Percentiles rank a stretch among this genome's conserved stretches.
These are phyloP conservation scores for Sporothrix dimorphospora DNA, from an alignment of 2,329 filamentous ascomycete species.

Conservation along the genomic window DNA sequence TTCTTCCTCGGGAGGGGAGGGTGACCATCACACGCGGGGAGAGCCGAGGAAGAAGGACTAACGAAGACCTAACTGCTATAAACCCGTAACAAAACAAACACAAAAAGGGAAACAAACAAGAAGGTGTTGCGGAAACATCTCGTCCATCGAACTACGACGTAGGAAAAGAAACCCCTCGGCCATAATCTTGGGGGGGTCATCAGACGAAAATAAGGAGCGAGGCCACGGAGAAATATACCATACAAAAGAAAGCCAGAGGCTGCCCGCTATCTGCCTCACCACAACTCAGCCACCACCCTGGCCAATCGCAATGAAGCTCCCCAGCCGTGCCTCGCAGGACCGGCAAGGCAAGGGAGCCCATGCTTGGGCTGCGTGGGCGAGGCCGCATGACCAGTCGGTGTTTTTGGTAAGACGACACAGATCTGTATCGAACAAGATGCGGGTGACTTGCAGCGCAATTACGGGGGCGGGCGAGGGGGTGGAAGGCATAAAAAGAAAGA, in stretches of 20 bases:
- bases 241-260: background rate
- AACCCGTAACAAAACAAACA: background rate
- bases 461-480: background rate
- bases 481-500: background rate
- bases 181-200: background rate
- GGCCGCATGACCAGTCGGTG: background rate
- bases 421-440: conserved; percentile 9
- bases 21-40: background rate
- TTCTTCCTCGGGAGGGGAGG: background rate
- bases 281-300: background rate
- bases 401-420: background rate
- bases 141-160: background rate
- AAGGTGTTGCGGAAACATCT: background rate
- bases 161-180: background rate
- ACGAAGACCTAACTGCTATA: background rate
- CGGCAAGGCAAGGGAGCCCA: background rate
- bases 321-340: conserved; percentile 14
- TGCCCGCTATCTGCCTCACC: background rate
- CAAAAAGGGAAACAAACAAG: background rate
- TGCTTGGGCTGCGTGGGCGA: too few relatives aligned
- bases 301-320: conserved; percentile 2
- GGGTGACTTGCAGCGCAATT: background rate
- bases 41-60: background rate
- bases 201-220: background rate
- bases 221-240: background rate